These are phyloP conservation scores for Oryza nivara DNA, from an alignment of 176 grass and related monocot genomes.

Conservation along the genomic window DNA sequence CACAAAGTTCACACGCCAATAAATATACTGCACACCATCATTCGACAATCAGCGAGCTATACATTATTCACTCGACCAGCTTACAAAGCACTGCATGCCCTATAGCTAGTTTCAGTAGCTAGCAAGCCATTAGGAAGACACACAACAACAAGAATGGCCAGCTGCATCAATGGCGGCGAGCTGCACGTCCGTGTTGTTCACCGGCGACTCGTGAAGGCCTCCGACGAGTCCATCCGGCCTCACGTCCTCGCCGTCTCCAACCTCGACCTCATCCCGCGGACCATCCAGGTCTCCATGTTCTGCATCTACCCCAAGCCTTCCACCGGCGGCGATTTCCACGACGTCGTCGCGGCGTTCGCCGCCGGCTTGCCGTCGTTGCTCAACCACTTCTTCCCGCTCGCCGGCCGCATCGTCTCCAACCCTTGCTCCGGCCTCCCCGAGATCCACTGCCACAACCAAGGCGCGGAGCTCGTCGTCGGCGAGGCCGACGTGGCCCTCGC, in stretches of 20 bases:
- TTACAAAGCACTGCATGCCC: too few relatives aligned
- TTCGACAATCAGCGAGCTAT: too few relatives aligned
- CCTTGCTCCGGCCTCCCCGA: background rate
- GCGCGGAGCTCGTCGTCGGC: conserved; percentile 53
- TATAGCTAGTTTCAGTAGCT: too few relatives aligned
- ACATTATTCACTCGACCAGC: too few relatives aligned
- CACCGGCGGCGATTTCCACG: background rate
- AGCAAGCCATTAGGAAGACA: too few relatives aligned
- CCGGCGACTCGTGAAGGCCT: conserved; percentile 34
- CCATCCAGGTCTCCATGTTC: conserved; percentile 28
- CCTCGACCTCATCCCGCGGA: conserved; percentile 24
- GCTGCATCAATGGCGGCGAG: background rate
- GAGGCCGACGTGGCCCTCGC: conserved; percentile 27
- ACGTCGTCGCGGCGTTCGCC: conserved; percentile 9
- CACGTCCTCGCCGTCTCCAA: conserved; percentile 40
- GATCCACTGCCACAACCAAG: conserved; percentile 4
- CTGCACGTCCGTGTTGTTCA: background rate
- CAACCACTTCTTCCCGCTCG: conserved; percentile 37
- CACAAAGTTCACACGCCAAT: too few relatives aligned
- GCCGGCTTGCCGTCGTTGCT: conserved; percentile 34
- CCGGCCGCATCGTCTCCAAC: conserved; percentile 24
- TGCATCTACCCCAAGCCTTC: conserved; percentile 24
- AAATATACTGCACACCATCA: too few relatives aligned
- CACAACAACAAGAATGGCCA: too few relatives aligned
- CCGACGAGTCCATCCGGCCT: background rate